Evolutionary conservation across 2,329 filamentous ascomycete genomes (phyloP).

Genomic region (Leptographium procerum): DNA sequence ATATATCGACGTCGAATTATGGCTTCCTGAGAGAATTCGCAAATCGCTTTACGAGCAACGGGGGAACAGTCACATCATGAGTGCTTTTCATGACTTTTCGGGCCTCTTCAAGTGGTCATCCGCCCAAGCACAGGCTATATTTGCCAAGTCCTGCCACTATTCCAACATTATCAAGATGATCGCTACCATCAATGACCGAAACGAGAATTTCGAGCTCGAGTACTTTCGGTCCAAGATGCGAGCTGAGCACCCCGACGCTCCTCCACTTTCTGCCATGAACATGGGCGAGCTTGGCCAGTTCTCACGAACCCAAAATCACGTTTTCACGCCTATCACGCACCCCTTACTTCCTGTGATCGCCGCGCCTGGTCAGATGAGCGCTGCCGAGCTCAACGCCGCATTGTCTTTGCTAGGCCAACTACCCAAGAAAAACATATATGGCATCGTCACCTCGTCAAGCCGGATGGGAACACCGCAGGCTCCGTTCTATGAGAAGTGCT

Average conservation of each 20-base stretch:
- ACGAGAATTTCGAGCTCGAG: conserved; percentile 83
- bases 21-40: conserved; percentile 69
- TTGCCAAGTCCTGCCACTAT: conserved; percentile 59
- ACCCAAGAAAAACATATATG: conserved; percentile 69
- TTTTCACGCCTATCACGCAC: conserved; percentile 82
- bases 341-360: conserved; percentile 74
- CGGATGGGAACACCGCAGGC: conserved; percentile 56
- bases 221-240: conserved; percentile 74
- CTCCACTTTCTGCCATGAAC: conserved; percentile 72
- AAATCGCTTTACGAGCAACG: conserved; percentile 54
- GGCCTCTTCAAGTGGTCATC: conserved; percentile 77
- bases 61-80: conserved; percentile 76
- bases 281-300: conserved; percentile 82
- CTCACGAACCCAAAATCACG: conserved; percentile 71
- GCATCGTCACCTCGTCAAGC: conserved; percentile 61
- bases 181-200: conserved; percentile 66
- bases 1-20: conserved; percentile 81
- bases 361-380: conserved; percentile 74
- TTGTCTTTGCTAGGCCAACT: conserved; percentile 70
- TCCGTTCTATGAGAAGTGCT: conserved; percentile 77
- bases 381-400: conserved; percentile 73
- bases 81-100: conserved; percentile 84
- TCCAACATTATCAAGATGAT: conserved; percentile 90
- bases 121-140: conserved; percentile 57
- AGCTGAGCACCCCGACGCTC: conserved; percentile 53